Evolutionary conservation across 371 early-diverging fungal species (phyloP).

Genomic region (Mucor circinelloides): DNA sequence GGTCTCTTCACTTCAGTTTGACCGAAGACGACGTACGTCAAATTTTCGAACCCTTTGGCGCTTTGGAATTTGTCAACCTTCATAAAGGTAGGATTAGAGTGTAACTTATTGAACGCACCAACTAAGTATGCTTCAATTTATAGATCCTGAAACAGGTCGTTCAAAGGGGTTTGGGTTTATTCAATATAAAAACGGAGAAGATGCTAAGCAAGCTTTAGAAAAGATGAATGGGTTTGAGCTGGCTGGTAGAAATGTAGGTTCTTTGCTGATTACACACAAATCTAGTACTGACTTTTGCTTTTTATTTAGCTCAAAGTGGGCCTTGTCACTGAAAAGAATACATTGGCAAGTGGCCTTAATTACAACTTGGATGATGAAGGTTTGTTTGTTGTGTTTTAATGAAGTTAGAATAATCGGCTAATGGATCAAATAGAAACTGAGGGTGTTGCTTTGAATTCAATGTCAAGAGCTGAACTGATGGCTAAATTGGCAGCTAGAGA

Average conservation of each 20-base stretch:
- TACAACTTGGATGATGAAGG: conserved; percentile 63
- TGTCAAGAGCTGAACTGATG: conserved; percentile 85
- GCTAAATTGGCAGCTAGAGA: conserved; percentile 75
- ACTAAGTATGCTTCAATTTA: neutral
- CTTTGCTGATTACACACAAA: neutral
- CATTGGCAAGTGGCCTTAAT: conserved; percentile 20
- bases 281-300: conserved; percentile 1
- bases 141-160: conserved; percentile 80
- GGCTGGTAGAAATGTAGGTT: conserved; percentile 33
- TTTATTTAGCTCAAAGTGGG: conserved; percentile 77
- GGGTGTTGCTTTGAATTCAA: conserved; percentile 73
- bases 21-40: conserved; percentile 83
- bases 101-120: neutral
- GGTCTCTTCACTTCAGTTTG: conserved; percentile 79
- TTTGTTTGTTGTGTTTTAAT: conserved; percentile 6
- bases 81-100: conserved; percentile 50
- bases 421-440: conserved; percentile 52
- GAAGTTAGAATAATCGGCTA: neutral
- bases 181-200: conserved; percentile 70
- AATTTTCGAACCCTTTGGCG: conserved; percentile 89
- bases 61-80: conserved; percentile 81
- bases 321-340: conserved; percentile 72
- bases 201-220: conserved; percentile 84
- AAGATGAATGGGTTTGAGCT: conserved; percentile 89
- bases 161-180: conserved; percentile 91